phyloP scores from a whole-genome alignment of 306 rosid genomes.

The Datisca glomerata region DNA sequence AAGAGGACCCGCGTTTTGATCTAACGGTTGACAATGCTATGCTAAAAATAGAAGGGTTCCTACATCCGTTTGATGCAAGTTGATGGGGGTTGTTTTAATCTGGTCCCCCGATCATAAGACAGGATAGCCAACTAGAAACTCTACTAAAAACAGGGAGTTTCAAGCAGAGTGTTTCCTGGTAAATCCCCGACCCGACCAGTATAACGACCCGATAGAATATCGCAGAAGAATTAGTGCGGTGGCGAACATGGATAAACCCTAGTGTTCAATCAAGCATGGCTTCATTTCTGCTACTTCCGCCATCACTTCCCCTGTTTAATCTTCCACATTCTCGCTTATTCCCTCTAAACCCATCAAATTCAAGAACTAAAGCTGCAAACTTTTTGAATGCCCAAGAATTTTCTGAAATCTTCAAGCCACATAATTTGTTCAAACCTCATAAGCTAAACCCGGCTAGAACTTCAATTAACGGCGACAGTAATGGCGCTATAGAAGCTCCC shows the following conservation, averaged over 20 bases:
- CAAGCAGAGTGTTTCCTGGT: no score
- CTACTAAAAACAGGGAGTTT: not conserved
- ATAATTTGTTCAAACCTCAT: not conserved
- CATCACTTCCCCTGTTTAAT: conserved; percentile 11
- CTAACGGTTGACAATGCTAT: conserved; percentile 3
- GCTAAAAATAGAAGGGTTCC: not conserved
- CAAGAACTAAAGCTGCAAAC: not conserved
- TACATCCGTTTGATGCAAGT: conserved; percentile 10
- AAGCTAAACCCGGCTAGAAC: conserved; percentile 21
- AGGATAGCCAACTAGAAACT: not conserved
- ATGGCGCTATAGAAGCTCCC: conserved; percentile 32
- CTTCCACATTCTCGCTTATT: conserved; percentile 15
- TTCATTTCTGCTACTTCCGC: conserved; percentile 27
- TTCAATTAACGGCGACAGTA: conserved; percentile 22
- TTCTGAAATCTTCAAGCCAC: conserved; percentile 4
- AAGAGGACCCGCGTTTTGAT: not conserved
- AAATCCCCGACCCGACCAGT: no score
- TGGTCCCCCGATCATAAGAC: not conserved
- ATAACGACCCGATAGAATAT: conserved; percentile 14
- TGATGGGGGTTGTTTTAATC: not conserved
- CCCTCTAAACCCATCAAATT: conserved; percentile 6
- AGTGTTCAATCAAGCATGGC: conserved; percentile 36
- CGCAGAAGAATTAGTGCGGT: no score
- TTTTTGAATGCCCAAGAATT: conserved; percentile 1
- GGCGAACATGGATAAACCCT: conserved; percentile 36